phyloP scores from a whole-genome alignment of 257 asterid genomes.

The Striga asiatica region DNA sequence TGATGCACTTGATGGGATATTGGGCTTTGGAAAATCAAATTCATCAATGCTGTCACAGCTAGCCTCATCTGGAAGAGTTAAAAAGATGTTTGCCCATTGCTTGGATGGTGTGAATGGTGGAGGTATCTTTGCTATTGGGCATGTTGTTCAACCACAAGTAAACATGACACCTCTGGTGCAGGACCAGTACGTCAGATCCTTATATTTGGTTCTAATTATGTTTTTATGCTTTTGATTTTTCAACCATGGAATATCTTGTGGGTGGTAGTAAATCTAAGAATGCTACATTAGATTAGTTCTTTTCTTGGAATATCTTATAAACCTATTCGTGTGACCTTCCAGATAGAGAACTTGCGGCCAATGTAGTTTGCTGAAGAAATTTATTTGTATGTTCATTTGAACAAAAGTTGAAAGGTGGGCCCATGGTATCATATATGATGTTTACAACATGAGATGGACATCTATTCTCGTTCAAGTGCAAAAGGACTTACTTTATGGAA shows the following conservation, averaged over 20 bases:
- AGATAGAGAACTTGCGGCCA: conserved; percentile 2
- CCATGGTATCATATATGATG: conserved; percentile 1
- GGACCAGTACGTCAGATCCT: conserved; percentile 57
- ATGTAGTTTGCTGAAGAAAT: neutral
- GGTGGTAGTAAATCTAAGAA: conserved; percentile 13
- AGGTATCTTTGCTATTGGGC: conserved; percentile 98
- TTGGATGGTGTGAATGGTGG: conserved; percentile 97
- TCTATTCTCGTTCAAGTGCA: neutral
- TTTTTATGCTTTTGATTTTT: neutral
- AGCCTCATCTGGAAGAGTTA: conserved; percentile 83
- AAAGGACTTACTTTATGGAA: neutral
- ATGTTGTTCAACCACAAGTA: conserved; percentile 96
- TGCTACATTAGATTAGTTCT: neutral
- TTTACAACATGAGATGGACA: neutral
- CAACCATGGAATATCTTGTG: conserved; percentile 1
- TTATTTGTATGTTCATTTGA: neutral
- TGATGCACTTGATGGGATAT: conserved; percentile 93
- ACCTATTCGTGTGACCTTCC: conserved; percentile 6
- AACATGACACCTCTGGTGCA: conserved; percentile 79
- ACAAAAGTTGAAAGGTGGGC: neutral
- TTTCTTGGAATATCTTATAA: conserved; percentile 9
- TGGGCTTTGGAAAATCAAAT: conserved; percentile 95
- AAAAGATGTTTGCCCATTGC: conserved; percentile 97
- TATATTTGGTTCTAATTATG: conserved; percentile 13
- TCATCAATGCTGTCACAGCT: conserved; percentile 95